Percentiles rank a stretch among this genome's conserved stretches.
Conservation (phyloP, 768 basidiomycete species). For the Suillus brevipes region DNA sequence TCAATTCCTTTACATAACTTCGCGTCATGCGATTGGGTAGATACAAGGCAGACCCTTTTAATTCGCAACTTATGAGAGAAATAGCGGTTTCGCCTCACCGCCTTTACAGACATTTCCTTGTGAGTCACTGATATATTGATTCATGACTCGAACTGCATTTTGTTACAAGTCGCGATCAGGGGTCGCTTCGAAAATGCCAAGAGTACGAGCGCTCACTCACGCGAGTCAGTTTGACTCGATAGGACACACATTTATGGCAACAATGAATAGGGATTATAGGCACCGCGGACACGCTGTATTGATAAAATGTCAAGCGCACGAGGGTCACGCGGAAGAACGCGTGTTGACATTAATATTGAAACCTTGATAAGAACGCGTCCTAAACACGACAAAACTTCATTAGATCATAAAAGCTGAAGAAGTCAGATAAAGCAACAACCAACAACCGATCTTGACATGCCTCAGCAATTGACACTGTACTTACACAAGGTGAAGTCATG, state of each 20-base stretch:
- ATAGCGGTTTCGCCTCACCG: neutral
- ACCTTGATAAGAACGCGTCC: neutral
- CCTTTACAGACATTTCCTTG: neutral
- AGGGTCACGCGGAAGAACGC: neutral
- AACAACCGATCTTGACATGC: neutral
- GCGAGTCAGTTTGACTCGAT: too few species aligned
- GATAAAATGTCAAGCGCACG: neutral
- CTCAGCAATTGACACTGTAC: neutral
- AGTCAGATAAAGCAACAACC: neutral
- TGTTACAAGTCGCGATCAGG: neutral
- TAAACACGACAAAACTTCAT: neutral
- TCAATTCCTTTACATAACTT: neutral
- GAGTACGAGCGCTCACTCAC: too few species aligned
- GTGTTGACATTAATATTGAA: neutral
- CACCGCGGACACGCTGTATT: too few species aligned
- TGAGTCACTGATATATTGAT: neutral
- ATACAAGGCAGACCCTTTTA: neutral
- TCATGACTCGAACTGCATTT: neutral
- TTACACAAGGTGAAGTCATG: neutral
- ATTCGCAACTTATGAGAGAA: neutral
- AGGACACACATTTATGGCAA: too few species aligned
- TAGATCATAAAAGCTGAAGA: neutral
- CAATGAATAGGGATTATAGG: too few species aligned
- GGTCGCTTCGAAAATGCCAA: too few species aligned
- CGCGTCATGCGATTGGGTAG: neutral